These are phyloP conservation scores for Epichloe gansuensis DNA, from an alignment of 2,329 filamentous ascomycete species.

Conservation along the genomic window DNA sequence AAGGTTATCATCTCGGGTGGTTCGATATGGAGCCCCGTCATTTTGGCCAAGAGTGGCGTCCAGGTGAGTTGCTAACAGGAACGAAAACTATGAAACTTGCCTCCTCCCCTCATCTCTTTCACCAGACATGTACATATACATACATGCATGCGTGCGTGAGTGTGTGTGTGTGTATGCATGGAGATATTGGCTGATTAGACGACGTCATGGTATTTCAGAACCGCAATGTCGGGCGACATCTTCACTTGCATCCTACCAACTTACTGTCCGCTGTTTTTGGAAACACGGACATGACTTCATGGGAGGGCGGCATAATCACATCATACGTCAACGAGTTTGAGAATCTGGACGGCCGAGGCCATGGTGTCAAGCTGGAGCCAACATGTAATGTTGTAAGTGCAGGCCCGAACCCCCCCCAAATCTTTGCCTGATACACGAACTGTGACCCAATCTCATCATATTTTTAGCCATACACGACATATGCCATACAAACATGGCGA, in stretches of 20 bases:
- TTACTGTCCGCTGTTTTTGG: constrained; percentile 49
- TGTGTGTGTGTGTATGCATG: too few species aligned
- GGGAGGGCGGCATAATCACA: constrained; percentile 69
- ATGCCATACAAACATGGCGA: constrained; percentile 54
- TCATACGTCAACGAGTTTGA: constrained; percentile 65
- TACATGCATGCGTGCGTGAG: too few species aligned
- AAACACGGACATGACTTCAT: constrained; percentile 50
- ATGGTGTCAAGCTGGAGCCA: constrained; percentile 72
- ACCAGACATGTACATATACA: too few species aligned
- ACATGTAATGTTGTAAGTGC: constrained; percentile 52
- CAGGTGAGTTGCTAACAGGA: constrained; percentile 29
- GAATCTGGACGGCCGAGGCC: constrained; percentile 65
- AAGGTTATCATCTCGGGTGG: constrained; percentile 70
- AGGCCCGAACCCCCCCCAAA: not conserved
- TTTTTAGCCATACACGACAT: constrained; percentile 46
- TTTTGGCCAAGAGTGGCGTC: constrained; percentile 67
- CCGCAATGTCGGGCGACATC: constrained; percentile 65
- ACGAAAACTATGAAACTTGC: not conserved
- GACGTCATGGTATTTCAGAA: constrained; percentile 37
- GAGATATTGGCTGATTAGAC: too few species aligned
- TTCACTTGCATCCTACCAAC: constrained; percentile 68
- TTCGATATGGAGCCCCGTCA: constrained; percentile 60
- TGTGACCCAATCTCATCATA: too few species aligned
- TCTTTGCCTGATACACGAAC: not conserved
- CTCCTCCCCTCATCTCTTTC: too few species aligned